Evolutionary conservation across 2,329 filamentous ascomycete genomes (phyloP), one percentile per base, ranked within the genome.

Genomic region (Dryadomyces sulphureus): DNA sequence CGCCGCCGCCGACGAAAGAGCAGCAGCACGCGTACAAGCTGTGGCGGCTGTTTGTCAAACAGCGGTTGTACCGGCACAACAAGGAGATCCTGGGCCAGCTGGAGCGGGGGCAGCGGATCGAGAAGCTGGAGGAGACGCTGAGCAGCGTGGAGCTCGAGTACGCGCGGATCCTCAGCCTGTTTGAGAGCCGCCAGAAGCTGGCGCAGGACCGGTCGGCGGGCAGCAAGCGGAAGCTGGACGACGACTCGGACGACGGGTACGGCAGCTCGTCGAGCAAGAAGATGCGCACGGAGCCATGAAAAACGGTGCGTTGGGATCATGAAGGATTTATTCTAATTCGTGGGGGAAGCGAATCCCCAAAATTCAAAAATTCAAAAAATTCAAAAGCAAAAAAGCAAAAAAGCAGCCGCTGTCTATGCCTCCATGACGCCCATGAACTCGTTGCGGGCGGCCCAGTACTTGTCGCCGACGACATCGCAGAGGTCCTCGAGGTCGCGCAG

Each of bases 391-490:
- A 21, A 21, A 17, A 25, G 25, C 20, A 40, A n/a, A n/a, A n/a
- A n/a, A n/a, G n/a, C n/a, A n/a, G n/a, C n/a, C n/a, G n/a, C n/a
- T n/a, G n/a, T 30, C 36, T 47, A 49, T 21, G 46, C 50, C 41
- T 42, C 20, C 27, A 46, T 38, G 3, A 36, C 45, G 25, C 22
- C 44, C 16, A 25, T 41, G 35, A 81, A 86, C 7, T 73, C 67
- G 52, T 85, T 73, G 49, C 79, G 70, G 50, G 84, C 76, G 12
- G 66, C 65, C 47, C 73, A 81, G 63, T 94, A 98, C 61, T 94
- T 90, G 45, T 93, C 85, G n/a, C 83, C 76, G 5, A 98, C 85
- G 4, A 93, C 84, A 62, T 96, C 90, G 61, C 90, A 96, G 38
- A 96, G 74, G 48, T 92, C 86, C 65, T 92, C 84, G 48, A 98